phyloP scores from a whole-genome alignment of 805 yeast genomes.

The Saccharomycopsis malanga region DNA sequence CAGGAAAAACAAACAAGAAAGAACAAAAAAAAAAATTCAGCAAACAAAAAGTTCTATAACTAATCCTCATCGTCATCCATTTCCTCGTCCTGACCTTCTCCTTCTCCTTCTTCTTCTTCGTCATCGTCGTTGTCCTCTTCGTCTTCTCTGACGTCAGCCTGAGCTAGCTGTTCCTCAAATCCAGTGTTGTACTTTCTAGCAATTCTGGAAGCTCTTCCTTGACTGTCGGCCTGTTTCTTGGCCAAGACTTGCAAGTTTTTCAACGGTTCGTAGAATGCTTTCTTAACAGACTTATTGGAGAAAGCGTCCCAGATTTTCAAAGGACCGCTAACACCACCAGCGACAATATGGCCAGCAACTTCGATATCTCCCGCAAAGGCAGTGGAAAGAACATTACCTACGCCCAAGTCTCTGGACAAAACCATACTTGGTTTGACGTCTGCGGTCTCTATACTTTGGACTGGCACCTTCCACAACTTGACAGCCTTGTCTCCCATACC shows the following conservation, averaged over 20 bases:
- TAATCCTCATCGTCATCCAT: slow-evolving; percentile 4
- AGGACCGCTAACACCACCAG: slow-evolving; percentile 82
- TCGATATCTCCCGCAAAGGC: slow-evolving; percentile 83
- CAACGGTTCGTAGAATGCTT: slow-evolving; percentile 55
- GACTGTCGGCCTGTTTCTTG: slow-evolving; percentile 44
- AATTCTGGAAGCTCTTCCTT: slow-evolving; percentile 63
- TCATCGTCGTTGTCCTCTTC: slow-evolving; percentile 58
- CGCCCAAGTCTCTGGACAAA: slow-evolving; percentile 83
- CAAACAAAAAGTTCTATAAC: not conserved
- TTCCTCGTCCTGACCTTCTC: slow-evolving; percentile 17
- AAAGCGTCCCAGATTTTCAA: slow-evolving; percentile 91
- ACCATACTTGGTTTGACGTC: slow-evolving; percentile 73
- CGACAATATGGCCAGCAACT: slow-evolving; percentile 72
- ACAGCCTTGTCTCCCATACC: slow-evolving; percentile 86
- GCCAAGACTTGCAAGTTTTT: slow-evolving; percentile 48
- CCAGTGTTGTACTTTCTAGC: slow-evolving; percentile 53
- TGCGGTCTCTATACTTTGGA: slow-evolving; percentile 24
- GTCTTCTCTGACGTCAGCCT: slow-evolving; percentile 55
- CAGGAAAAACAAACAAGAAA: slow-evolving; percentile 2
- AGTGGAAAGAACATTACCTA: slow-evolving; percentile 82
- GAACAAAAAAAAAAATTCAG: not conserved
- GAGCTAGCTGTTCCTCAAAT: slow-evolving; percentile 32
- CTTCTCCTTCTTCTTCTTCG: slow-evolving; percentile 42
- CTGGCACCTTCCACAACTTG: slow-evolving; percentile 75
- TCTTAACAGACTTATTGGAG: slow-evolving; percentile 72